These are phyloP conservation scores for Phialocephala subalpina DNA, from an alignment of 2,329 filamentous ascomycete genomes.

Conservation along the genomic window DNA sequence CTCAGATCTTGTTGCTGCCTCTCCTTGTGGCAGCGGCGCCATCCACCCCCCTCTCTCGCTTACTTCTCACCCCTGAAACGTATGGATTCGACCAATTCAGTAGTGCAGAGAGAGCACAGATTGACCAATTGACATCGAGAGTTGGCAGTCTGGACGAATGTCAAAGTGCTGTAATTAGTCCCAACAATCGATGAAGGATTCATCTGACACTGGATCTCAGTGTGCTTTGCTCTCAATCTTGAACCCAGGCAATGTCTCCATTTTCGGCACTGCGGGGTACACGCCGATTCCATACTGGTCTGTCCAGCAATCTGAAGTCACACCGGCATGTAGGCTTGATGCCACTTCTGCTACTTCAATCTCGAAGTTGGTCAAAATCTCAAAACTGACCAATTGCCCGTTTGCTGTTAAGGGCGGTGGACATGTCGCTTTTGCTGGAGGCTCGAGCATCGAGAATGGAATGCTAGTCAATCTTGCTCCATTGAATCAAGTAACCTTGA, in stretches of 20 bases:
- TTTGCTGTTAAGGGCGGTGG: conserved; percentile 38
- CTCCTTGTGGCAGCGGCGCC: too few relatives aligned
- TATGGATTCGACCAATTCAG: too few relatives aligned
- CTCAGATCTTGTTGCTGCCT: too few relatives aligned
- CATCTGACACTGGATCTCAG: not conserved
- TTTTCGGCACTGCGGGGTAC: conserved; percentile 6
- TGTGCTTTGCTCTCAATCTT: conserved; percentile 12
- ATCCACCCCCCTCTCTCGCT: too few relatives aligned
- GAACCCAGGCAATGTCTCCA: conserved; percentile 9
- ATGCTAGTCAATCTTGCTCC: conserved; percentile 55
- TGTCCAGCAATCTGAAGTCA: conserved; percentile 30
- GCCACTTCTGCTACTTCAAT: conserved; percentile 28
- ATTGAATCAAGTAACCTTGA: conserved; percentile 37
- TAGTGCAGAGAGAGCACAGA: too few relatives aligned
- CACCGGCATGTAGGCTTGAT: conserved; percentile 30
- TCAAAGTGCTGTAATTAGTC: too few relatives aligned
- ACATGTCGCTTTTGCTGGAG: conserved; percentile 48
- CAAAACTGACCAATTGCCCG: conserved; percentile 26
- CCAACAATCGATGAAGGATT: too few relatives aligned
- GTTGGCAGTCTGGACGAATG: too few relatives aligned
- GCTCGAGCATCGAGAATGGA: conserved; percentile 58
- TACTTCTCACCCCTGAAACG: too few relatives aligned
- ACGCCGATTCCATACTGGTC: conserved; percentile 15
- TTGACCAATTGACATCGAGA: too few relatives aligned
- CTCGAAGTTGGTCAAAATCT: conserved; percentile 28